Base-by-base conservation (phyloP, 306 rosid species). In the Alnus glutinosa region DNA sequence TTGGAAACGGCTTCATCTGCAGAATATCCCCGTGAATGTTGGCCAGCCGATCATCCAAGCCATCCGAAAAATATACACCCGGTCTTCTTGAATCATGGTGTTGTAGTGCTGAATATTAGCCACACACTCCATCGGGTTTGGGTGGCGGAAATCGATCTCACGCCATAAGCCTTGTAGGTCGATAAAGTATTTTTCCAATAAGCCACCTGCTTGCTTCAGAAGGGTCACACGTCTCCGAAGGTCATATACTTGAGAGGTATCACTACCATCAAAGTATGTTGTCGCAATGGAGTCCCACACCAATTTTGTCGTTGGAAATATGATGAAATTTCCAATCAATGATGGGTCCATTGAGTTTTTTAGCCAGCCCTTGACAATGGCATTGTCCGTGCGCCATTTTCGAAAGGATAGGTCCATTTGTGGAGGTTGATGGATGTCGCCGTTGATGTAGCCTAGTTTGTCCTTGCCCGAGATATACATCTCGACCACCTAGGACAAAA, bases 381-480 rank as follows among this genome's bases (percentile, higher is more conserved):
- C 28, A 23, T 23, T 23, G 28, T 23, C 28, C 28, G 28, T 23
- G 28, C 0, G 28, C 28, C 28, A 23, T 23, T 23, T 23, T 23
- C 28, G 28, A 23, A 23, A 23, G 28, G 28, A 23, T 23, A 23
- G 28, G 28, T 7, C 55, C 0, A n/a, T 42, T 23, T n/a, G 13
- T 3, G 3, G 48, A 7, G 79, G 72, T 75, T 37, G 54, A 2
- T 30, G 81, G 23, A 16, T 2, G 39, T 78, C 81, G 34, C 47
- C 81, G 69, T 52, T 78, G 50, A 77, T 69, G 4, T 78, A 66
- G 18, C 67, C 54, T 9, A 77, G 39, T n/a, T 77, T 78, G 58
- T 68, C 57, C 37, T 69, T 78, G 28, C 28, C 28, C 28, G 28
- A 23, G 28, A 23, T 23, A 23, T 23, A 23, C 28, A 23, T 23